Evolutionary conservation across 1,139 yeast species (phyloP).

Genomic region (Kodamaea arcana): DNA sequence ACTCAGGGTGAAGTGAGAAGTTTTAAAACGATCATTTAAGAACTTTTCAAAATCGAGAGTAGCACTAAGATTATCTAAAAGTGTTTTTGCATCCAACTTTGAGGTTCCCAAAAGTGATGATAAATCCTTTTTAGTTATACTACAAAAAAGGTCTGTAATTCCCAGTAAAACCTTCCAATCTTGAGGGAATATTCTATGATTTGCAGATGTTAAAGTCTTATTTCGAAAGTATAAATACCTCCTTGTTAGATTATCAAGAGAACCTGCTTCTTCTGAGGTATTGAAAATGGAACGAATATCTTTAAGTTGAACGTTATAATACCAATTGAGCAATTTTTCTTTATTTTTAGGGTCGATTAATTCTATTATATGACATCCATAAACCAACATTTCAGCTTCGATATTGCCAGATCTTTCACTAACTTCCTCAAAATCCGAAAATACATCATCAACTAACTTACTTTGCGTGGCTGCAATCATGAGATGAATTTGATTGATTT

Average conservation of each 20-base stretch:
- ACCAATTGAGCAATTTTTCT: slow-evolving; percentile 68
- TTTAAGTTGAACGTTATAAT: slow-evolving; percentile 61
- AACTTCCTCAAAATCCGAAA: slow-evolving; percentile 62
- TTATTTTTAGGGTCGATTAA: slow-evolving; percentile 58
- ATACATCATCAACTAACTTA: slow-evolving; percentile 66
- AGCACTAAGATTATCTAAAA: slow-evolving; percentile 24
- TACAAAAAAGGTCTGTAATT: slow-evolving; percentile 62
- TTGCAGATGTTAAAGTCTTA: slow-evolving; percentile 60
- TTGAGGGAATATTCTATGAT: slow-evolving; percentile 57
- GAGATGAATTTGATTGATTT: slow-evolving; percentile 67
- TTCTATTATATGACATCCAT: slow-evolving; percentile 73
- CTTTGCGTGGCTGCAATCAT: slow-evolving; percentile 62
- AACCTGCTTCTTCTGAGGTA: slow-evolving; percentile 86
- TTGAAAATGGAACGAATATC: slow-evolving; percentile 76
- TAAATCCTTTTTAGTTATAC: slow-evolving; percentile 65
- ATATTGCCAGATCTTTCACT: slow-evolving; percentile 23
- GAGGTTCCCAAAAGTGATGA: slow-evolving; percentile 13
- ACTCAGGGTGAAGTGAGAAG: slow-evolving; percentile 41
- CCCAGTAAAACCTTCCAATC: slow-evolving; percentile 68
- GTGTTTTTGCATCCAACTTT: slow-evolving; percentile 8
- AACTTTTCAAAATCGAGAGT: slow-evolving; percentile 71
- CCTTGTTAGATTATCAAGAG: slow-evolving; percentile 78
- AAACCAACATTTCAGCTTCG: slow-evolving; percentile 33
- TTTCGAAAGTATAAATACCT: slow-evolving; percentile 73
- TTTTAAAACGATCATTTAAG: slow-evolving; percentile 54